Evolutionary conservation across 768 basidiomycete genomes (phyloP), one percentile per base, ranked within the genome.

Genomic region (Tricholomella constricta): DNA sequence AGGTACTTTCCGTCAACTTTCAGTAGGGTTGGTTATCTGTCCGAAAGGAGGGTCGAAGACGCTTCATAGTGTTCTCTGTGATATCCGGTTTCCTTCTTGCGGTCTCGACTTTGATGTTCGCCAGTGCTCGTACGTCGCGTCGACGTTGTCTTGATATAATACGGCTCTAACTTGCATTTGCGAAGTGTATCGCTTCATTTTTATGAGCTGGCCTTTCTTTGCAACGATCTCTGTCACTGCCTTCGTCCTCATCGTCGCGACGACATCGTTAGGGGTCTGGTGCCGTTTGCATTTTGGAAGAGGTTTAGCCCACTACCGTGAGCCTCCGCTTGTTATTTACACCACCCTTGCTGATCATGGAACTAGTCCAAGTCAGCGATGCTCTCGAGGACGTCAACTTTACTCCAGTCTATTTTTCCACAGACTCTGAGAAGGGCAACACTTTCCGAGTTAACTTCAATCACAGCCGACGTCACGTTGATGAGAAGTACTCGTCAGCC

Each of bases 241-340:
- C 0, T 78, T 76, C 54, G 44, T 74, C 22, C 62, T 82, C 14
- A 64, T 76, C 27, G 60, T 80, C 7, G 55, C 66, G 6, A 77
- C 78, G 4, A 67, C 72, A n/a, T 52, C 69, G 26, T 55, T 83
- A 9, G 80, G 75, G 6, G 40, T 82, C 38, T 41, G 78, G n/a
- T 83, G 81, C 63, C 71, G 80, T 46, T 51, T 76, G 25, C 76
- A 82, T 57, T 85, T 83, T 59, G 82, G 78, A 9, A 78, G 75
- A 59, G 83, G 82, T 1, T 70, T 83, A 9, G 72, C 74, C 4
- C 78, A 82, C 26, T 83, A 76, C 56, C 65, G 82, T 83, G 63
- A 68, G 78, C 61, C 2, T 27, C 46, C 2, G 35, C 26, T n/a
- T 19, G 37, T 20, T 17, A 9, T 17, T 31, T 44, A 11, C 27